These are phyloP conservation scores for Yarrowia sp. DNA, from an alignment of 805 yeast species.

Conservation along the genomic window DNA sequence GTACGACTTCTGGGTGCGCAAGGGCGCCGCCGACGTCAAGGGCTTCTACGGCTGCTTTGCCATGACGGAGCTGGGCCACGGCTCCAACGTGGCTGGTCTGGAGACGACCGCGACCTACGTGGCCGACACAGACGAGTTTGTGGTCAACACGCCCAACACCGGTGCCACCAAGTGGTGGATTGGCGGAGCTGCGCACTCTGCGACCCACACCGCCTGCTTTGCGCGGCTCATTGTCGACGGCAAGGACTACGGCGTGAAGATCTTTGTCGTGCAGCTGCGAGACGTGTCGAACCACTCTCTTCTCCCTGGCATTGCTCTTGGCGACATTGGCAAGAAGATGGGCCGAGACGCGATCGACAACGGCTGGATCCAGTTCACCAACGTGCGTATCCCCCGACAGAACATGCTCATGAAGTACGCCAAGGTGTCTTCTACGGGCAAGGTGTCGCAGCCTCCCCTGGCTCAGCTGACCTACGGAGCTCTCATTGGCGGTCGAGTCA, in stretches of 20 bases:
- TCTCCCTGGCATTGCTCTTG: constrained; percentile 75
- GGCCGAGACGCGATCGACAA: constrained; percentile 95
- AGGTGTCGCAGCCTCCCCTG: constrained; percentile 73
- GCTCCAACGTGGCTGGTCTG: constrained; percentile 88
- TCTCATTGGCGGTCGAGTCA: constrained; percentile 80
- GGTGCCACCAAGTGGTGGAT: constrained; percentile 99
- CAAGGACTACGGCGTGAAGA: constrained; percentile 87
- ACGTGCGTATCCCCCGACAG: constrained; percentile 79
- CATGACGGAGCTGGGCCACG: constrained; percentile 92
- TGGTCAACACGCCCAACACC: constrained; percentile 79
- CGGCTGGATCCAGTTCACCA: constrained; percentile 92
- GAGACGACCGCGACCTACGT: constrained; percentile 93
- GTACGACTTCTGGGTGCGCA: constrained; percentile 76
- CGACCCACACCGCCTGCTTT: constrained; percentile 79
- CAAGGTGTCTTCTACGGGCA: constrained; percentile 63
- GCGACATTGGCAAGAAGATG: constrained; percentile 94
- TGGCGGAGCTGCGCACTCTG: constrained; percentile 95
- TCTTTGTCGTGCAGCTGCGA: constrained; percentile 89
- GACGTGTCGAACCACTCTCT: constrained; percentile 63
- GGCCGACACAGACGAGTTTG: constrained; percentile 59
- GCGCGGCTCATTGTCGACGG: constrained; percentile 81
- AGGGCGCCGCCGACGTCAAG: constrained; percentile 43
- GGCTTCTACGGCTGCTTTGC: constrained; percentile 77
- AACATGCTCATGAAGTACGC: constrained; percentile 81
- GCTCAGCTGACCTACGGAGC: constrained; percentile 90